phyloP scores from a whole-genome alignment of 768 basidiomycete genomes.

The Kondoa subrosea region DNA sequence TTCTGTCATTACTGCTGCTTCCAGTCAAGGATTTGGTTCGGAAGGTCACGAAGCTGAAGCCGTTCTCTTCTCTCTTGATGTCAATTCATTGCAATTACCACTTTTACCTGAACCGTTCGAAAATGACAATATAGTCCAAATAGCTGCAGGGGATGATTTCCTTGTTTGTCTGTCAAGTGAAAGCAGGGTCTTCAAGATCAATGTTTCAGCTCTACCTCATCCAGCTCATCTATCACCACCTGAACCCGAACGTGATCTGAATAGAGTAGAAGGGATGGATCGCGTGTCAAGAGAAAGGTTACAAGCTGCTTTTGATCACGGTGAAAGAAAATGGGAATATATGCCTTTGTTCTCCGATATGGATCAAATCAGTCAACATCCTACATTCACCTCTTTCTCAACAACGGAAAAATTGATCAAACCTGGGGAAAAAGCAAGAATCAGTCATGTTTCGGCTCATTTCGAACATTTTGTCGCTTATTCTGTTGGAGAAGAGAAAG shows the following conservation, averaged over 20 bases:
- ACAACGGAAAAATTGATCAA: neutral
- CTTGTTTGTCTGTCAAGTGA: constrained; percentile 63
- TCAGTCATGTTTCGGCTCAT: constrained; percentile 9
- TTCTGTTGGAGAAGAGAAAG: constrained; percentile 27
- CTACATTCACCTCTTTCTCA: neutral
- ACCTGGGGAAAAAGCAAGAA: constrained; percentile 1
- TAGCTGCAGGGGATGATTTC: constrained; percentile 58
- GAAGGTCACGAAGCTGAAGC: constrained; percentile 1
- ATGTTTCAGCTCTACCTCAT: constrained; percentile 32
- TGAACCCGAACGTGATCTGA: constrained; percentile 30
- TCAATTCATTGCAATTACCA: neutral
- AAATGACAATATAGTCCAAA: constrained; percentile 45
- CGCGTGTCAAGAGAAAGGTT: neutral
- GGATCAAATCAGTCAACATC: neutral
- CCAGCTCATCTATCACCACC: constrained; percentile 32
- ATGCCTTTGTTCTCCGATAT: constrained; percentile 27
- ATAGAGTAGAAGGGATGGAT: constrained; percentile 6
- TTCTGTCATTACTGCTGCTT: neutral
- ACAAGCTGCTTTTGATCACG: neutral
- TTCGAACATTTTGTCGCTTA: constrained; percentile 6
- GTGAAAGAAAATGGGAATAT: constrained; percentile 48
- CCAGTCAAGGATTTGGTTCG: neutral
- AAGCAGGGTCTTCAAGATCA: constrained; percentile 58
- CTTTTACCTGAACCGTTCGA: neutral
- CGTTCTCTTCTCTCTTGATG: neutral